Base-by-base conservation (phyloP, 805 yeast genomes). In the Nakazawaea anatomiae region DNA sequence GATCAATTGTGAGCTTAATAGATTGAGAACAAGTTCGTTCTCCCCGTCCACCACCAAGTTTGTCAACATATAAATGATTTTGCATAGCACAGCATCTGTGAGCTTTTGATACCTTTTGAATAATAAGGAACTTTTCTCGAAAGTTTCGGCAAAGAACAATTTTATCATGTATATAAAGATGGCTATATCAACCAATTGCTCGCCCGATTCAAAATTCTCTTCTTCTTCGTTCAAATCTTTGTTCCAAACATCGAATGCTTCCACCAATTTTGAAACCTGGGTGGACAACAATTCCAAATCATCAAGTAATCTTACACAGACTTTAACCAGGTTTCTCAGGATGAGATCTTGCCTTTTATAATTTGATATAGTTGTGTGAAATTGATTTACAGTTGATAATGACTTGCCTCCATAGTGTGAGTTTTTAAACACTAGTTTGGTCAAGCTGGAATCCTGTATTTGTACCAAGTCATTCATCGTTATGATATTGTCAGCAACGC, bases 401-500 rank as follows among this genome's bases (percentile, higher is more conserved):
- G 53, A 48, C 28, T 57, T 53, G 53, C 30, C 57, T 53, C 35
- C 34, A 48, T 67, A 67, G 25, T 56, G 54, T 3, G 71, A 58
- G 47, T 60, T 65, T 29, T 56, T 50, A 48, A 63, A 68, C 0
- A 67, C 55, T 46, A 69, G 49, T 14, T 60, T 56, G n/a, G 58
- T 55, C 36, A 69, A 51, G 39, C 57, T 44, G 11, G 55, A 51
- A 49, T 68, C 67, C 44, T 65, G 61, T 1, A 39, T 29, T 3
- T 38, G 54, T 0, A 66, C 57, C 36, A 66, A 54, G 4, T 59
- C 57, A 50, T 66, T 62, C 71, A 69, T 66, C 4, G 56, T 54
- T 29, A 67, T 64, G 5, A 69, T 67, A 52, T 69, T 65, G 56
- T 69, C 72, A 1, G 72, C 72, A 25, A 66, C 72, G 32, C 62